These are phyloP conservation scores for Clathrospora elynae DNA, from an alignment of 2,329 filamentous ascomycete genomes.

Conservation along the genomic window DNA sequence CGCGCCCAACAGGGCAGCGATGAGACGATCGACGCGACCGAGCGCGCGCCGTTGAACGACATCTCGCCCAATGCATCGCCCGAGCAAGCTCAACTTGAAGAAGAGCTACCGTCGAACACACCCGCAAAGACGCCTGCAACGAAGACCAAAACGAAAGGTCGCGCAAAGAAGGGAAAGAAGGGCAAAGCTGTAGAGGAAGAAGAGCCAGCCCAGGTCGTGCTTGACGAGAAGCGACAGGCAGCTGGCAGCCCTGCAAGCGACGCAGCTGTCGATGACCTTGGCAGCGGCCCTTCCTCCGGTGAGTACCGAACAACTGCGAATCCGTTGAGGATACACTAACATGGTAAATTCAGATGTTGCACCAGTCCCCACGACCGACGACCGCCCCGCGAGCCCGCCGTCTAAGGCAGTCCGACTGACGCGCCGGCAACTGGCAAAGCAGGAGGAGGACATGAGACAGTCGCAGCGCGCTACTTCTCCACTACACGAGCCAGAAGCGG, in stretches of 20 bases:
- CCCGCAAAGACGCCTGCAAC: slow-evolving; percentile 42
- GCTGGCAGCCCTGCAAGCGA: slow-evolving; percentile 28
- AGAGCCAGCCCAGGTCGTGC: slow-evolving; percentile 20
- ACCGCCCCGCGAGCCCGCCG: slow-evolving; percentile 32
- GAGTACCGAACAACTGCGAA: slow-evolving; percentile 10
- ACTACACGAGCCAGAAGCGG: slow-evolving; percentile 13
- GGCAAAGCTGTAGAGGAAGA: slow-evolving; percentile 25
- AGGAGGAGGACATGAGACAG: slow-evolving; percentile 38
- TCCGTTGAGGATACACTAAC: slow-evolving; percentile 21
- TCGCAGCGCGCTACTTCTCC: slow-evolving; percentile 23
- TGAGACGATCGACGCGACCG: slow-evolving; percentile 43
- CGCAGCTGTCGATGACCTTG: slow-evolving; percentile 26
- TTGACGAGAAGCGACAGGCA: slow-evolving; percentile 31
- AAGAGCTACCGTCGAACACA: slow-evolving; percentile 33
- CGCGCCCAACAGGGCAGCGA: slow-evolving; percentile 49
- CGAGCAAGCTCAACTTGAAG: slow-evolving; percentile 21
- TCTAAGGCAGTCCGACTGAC: slow-evolving; percentile 41
- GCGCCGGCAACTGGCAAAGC: slow-evolving; percentile 43
- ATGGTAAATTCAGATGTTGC: slow-evolving; percentile 22
- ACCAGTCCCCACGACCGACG: slow-evolving; percentile 25
- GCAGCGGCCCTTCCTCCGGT: slow-evolving; percentile 24
- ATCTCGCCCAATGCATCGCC: slow-evolving; percentile 46
- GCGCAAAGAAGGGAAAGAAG: slow-evolving; percentile 36
- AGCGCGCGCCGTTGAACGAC: slow-evolving; percentile 49
- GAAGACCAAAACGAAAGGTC: slow-evolving; percentile 40